Evolutionary conservation across 805 yeast genomes (phyloP).

Genomic region (Yarrowia sp.): DNA sequence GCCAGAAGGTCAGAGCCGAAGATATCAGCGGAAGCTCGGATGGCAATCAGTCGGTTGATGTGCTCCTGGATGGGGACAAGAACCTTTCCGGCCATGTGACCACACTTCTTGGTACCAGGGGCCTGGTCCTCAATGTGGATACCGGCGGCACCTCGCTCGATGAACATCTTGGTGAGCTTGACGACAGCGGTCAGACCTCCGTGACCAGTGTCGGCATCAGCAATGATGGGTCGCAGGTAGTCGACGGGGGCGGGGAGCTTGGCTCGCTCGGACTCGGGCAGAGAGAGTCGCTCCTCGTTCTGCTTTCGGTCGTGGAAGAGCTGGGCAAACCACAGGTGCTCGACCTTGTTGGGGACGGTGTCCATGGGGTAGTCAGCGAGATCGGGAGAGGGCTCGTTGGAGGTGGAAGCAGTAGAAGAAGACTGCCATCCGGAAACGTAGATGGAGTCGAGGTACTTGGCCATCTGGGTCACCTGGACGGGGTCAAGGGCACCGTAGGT

Average conservation of each 20-base stretch:
- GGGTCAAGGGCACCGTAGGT: conserved; percentile 97
- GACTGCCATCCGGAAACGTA: conserved; percentile 99
- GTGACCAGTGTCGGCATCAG: conserved; percentile 98
- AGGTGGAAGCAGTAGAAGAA: conserved; percentile 94
- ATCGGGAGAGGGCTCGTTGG: conserved; percentile 98
- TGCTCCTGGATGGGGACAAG: conserved; percentile 97
- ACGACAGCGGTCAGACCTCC: conserved; percentile 97
- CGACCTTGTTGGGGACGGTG: conserved; percentile 97
- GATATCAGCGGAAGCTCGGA: conserved; percentile 92
- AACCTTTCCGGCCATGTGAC: conserved; percentile 99
- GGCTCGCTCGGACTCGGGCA: conserved; percentile 62
- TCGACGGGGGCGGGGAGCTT: conserved; percentile 67
- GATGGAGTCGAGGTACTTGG: conserved; percentile 85
- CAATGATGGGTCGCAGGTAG: conserved; percentile 89
- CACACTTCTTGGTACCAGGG: conserved; percentile 97
- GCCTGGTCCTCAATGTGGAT: conserved; percentile 99
- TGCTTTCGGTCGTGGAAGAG: conserved; percentile 96
- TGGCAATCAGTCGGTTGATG: conserved; percentile 87
- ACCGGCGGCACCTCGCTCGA: conserved; percentile 98
- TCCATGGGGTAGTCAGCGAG: conserved; percentile 98
- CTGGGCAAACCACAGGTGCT: conserved; percentile 95
- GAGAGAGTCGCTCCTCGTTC: conserved; percentile 67
- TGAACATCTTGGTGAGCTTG: conserved; percentile 91
- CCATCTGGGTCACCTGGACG: conserved; percentile 94
- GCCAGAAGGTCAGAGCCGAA: conserved; percentile 80